Conservation (phyloP, 768 basidiomycete species). For the Trametopsis cervina region DNA sequence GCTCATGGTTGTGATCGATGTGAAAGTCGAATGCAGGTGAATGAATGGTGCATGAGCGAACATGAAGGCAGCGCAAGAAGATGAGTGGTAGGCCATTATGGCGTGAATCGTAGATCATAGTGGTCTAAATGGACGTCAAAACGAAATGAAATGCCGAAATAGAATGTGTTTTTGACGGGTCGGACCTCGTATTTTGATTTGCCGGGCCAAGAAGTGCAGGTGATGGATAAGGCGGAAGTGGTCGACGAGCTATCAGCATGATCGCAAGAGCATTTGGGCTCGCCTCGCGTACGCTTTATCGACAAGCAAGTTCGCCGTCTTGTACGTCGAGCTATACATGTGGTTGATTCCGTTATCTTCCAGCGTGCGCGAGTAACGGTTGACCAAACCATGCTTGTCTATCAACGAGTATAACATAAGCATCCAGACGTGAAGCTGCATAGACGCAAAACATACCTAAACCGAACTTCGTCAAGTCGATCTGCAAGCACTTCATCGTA, state of each 20-base stretch:
- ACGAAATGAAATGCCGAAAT: too few species aligned
- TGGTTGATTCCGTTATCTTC: slow-evolving; percentile 72
- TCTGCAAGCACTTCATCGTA: slow-evolving; percentile 59
- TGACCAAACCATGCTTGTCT: slow-evolving; percentile 78
- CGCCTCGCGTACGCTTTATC: slow-evolving; percentile 50
- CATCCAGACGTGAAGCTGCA: slow-evolving; percentile 1
- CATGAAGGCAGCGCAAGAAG: too few species aligned
- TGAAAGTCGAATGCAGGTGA: too few species aligned
- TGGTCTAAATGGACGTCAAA: too few species aligned
- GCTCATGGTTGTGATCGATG: too few species aligned
- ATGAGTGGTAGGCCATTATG: too few species aligned
- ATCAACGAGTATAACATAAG: slow-evolving; percentile 4
- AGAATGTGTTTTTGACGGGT: too few species aligned
- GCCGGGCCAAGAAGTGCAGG: background rate
- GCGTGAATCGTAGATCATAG: too few species aligned
- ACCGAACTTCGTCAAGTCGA: slow-evolving; percentile 67
- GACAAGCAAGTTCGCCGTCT: slow-evolving; percentile 75
- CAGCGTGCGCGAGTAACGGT: slow-evolving; percentile 66
- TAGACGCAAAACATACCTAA: slow-evolving; percentile 60
- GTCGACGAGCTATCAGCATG: slow-evolving; percentile 37
- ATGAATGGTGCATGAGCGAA: too few species aligned
- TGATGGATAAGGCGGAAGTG: background rate
- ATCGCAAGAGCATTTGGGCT: slow-evolving; percentile 50
- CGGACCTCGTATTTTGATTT: background rate
- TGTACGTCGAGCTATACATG: slow-evolving; percentile 81